These are phyloP conservation scores for Pleodorina starrii DNA, from an alignment of 139 green algal species.

Conservation along the genomic window DNA sequence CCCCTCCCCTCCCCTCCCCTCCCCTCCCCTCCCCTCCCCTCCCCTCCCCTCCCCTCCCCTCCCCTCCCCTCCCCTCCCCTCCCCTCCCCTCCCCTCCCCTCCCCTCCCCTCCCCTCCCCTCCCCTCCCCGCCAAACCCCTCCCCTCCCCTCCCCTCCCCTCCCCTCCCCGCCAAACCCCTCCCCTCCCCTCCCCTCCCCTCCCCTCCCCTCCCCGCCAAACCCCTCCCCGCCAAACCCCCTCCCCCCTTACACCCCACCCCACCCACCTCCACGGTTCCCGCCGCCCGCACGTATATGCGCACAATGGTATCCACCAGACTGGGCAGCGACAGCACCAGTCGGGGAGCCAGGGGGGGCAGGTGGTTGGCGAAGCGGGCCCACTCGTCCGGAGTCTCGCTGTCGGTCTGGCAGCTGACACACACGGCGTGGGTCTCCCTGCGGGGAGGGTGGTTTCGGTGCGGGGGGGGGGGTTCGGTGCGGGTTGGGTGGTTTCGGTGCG, in stretches of 20 bases:
- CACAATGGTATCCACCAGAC: slow-evolving; percentile 57
- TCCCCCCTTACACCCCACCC: neutral
- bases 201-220: neutral
- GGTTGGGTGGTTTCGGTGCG: neutral
- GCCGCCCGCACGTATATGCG: slow-evolving; percentile 57
- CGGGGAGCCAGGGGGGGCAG: slow-evolving; percentile 27
- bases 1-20: no score
- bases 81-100: no score
- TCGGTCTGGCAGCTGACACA: slow-evolving; percentile 14
- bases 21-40: no score
- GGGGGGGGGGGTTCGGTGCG: neutral
- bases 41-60: no score
- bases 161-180: neutral
- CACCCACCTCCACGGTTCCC: slow-evolving; percentile 30
- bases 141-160: neutral
- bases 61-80: no score
- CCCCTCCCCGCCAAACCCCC: neutral
- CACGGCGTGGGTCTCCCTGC: slow-evolving; percentile 6
- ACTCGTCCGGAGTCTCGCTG: slow-evolving; percentile 3
- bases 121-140: neutral
- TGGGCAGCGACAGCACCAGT: slow-evolving; percentile 30
- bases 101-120: no score
- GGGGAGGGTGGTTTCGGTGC: neutral
- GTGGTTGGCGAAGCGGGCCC: neutral
- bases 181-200: neutral